Evolutionary conservation across 2,329 filamentous ascomycete genomes (phyloP).

Genomic region (Penicillium polonicum): DNA sequence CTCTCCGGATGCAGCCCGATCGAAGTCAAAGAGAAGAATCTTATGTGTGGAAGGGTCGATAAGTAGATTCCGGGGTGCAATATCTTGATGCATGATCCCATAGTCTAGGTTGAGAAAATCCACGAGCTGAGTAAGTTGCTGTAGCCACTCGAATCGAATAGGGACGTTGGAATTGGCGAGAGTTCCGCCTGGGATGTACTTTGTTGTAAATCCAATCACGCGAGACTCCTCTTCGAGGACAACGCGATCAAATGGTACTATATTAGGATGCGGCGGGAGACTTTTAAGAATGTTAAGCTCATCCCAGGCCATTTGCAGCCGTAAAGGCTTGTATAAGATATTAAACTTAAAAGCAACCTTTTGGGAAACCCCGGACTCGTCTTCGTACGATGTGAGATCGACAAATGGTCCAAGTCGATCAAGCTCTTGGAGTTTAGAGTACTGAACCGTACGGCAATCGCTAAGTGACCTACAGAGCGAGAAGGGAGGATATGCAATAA

Average conservation of each 20-base stretch:
- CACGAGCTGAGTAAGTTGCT: slow-evolving; percentile 25
- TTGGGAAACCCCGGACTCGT: neutral
- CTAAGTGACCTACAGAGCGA: slow-evolving; percentile 12
- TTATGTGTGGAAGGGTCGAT: slow-evolving; percentile 24
- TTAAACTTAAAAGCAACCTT: slow-evolving; percentile 26
- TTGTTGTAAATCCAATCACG: slow-evolving; percentile 30
- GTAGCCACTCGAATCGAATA: slow-evolving; percentile 27
- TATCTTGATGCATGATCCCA: slow-evolving; percentile 36
- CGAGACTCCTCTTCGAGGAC: slow-evolving; percentile 27
- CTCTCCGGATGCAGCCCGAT: slow-evolving; percentile 19
- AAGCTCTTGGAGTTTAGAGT: slow-evolving; percentile 21
- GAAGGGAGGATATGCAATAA: slow-evolving; percentile 20
- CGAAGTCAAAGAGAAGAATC: slow-evolving; percentile 29
- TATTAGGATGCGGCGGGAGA: slow-evolving; percentile 31
- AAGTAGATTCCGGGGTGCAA: slow-evolving; percentile 33
- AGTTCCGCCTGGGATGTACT: slow-evolving; percentile 26
- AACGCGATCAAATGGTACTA: slow-evolving; percentile 30
- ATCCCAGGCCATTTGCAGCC: slow-evolving; percentile 25
- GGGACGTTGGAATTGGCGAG: slow-evolving; percentile 24
- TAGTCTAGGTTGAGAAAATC: slow-evolving; percentile 26
- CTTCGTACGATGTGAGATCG: slow-evolving; percentile 16
- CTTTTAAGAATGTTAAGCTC: slow-evolving; percentile 28
- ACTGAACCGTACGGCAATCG: slow-evolving; percentile 15
- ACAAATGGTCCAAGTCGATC: slow-evolving; percentile 21
- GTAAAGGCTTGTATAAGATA: slow-evolving; percentile 9